Base-by-base conservation (phyloP, 2,329 filamentous ascomycete species). In the Ceratocystis cacaofunesta region DNA sequence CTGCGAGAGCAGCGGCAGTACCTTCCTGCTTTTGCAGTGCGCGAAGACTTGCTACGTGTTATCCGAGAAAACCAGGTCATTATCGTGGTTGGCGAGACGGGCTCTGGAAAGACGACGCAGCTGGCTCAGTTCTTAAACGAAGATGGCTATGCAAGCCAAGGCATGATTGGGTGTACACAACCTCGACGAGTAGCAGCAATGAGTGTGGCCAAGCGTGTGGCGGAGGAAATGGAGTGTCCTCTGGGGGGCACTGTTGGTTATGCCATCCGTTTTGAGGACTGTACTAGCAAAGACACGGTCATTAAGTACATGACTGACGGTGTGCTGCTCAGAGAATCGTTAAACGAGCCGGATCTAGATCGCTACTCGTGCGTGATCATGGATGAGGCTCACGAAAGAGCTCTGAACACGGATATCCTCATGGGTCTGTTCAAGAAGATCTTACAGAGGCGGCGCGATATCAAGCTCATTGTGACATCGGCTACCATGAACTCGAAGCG, bases 271-370 rank as follows among this genome's bases (percentile, higher is more conserved):
- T 99, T 99, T 71, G 94, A 99, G 73, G 95, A 99, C 74, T 96
- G 92, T 75, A 99, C 94, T 1, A 96, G 90, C 78, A 90, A 91
- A 70, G 88, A 97, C 66, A 99, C 94, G 0, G 81, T 87, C 67
- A 97, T 99, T 77, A 99, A 99, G 76, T 99, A 99, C 75, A 96
- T 99, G 92, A 99, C 94, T 0, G 95, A 99, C 72, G 94, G 94
- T 78, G 90, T 99, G 25, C 78, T 99, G 57, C 82, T 99, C 41
- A 84, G 94, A 77, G 95, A 99, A 72, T 96, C 91, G 5, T 80
- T 99, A 10, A 92, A 91, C 67, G 92, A 97, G 74, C 85, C 88
- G 5, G 92, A 99, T 73, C 80, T 99, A 58, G 94, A 97, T 74
- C 89, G 90, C 69, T 99, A 99, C 74, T 96, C 92, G 15, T 96